Evolutionary conservation across 2,329 filamentous ascomycete genomes (phyloP), one percentile per base, ranked within the genome.

Genomic region (Paecilomyces niveus): DNA sequence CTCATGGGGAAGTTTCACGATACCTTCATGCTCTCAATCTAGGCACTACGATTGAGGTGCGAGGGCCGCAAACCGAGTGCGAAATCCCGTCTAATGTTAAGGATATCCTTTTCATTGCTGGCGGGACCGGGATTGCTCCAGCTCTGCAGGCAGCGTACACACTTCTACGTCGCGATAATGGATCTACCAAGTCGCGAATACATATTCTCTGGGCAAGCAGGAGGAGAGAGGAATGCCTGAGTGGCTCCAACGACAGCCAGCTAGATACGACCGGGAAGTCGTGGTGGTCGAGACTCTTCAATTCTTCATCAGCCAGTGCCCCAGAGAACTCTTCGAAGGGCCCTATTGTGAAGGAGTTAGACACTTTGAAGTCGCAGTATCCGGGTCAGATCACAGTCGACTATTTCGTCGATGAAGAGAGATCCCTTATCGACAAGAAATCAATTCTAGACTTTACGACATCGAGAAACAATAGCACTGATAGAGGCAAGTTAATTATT

Each of bases 51-150:
- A 79, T 97, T 51, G 87, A 91, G 70, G 74, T 97, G 50, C 83
- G 94, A 50, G 93, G 94, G 0, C 92, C 93, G 2, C 85, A 89
- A 64, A 72, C 84, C 0, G 90, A 93, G 53, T 90, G 87, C 61
- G 73, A 78, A 22, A 72, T 89, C 6, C 81, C 84, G 71, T 82
- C 66, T 4, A 73, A 81, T 58, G 79, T 83, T 26, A 72, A 76
- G 54, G 78, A 83, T 59, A 80, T 97, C 2, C 78, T 97, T 1
- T 96, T 97, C 68, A 77, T 97, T 22, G 94, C 92, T 1, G 94
- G 92, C 1, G 94, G 94, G 0, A 99, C 94, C 0, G 93, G 94
- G 0, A 89, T 99, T 65, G 92, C 91, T 15, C 90, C 93, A 0
- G 94, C 92, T 7, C 75, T 97, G 72, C 93, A 97, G 74, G 84